Evolutionary conservation across 768 basidiomycete species (phyloP).

Genomic region (Butyriboletus loyo): DNA sequence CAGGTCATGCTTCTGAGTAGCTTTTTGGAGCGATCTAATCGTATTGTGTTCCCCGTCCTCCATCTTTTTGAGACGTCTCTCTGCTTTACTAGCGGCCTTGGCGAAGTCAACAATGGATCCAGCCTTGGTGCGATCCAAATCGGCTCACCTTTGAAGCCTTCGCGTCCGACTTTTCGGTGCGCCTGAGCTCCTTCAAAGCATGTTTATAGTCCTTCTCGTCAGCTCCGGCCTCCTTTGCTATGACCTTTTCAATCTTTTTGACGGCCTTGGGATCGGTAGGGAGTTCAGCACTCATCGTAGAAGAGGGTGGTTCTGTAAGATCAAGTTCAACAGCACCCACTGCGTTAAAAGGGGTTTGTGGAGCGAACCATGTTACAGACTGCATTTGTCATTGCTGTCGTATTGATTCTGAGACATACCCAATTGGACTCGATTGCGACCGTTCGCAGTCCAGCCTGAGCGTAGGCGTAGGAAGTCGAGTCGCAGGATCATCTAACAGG

Average conservation of each 20-base stretch:
- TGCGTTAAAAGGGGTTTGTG: conserved; percentile 8
- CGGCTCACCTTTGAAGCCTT: conserved; percentile 50
- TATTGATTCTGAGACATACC: not conserved
- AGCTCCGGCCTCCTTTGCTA: conserved; percentile 48
- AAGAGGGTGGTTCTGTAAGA: not conserved
- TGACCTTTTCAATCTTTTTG: conserved; percentile 43
- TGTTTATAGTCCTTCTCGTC: conserved; percentile 51
- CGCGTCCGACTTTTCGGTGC: conserved; percentile 50
- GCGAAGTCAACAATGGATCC: not conserved
- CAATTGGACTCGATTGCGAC: not conserved
- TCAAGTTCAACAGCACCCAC: not conserved
- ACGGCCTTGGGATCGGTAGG: conserved; percentile 26
- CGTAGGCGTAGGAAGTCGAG: not conserved
- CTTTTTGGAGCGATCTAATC: conserved; percentile 49
- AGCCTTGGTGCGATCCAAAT: not conserved
- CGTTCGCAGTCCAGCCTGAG: too few relatives aligned
- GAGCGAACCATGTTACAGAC: not conserved
- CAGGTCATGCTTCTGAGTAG: conserved; percentile 50
- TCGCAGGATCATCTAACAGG: conserved; percentile 11
- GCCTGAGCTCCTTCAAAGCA: conserved; percentile 50
- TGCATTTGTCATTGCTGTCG: conserved; percentile 4
- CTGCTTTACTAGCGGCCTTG: conserved; percentile 46
- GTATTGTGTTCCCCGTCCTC: conserved; percentile 50
- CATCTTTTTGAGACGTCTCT: conserved; percentile 45
- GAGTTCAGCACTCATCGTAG: conserved; percentile 22